Evolutionary conservation across 2,329 filamentous ascomycete genomes (phyloP).

Genomic region (Gaeumannomyces tritici): DNA sequence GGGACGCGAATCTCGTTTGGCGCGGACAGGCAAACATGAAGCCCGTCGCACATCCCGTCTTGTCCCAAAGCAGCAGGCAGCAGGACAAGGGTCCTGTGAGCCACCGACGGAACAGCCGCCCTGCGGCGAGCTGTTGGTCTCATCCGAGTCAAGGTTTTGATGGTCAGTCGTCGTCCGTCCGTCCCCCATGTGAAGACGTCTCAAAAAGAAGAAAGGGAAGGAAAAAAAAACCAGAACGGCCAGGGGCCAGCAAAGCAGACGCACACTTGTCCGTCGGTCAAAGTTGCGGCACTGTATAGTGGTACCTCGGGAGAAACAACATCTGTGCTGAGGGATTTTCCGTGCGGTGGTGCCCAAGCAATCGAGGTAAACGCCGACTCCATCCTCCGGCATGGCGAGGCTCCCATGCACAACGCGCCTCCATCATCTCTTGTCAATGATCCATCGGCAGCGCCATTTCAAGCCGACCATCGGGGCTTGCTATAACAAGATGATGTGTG

Average conservation of each 20-base stretch:
- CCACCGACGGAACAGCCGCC: background rate
- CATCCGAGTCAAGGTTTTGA: background rate
- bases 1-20: background rate
- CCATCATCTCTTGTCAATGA: background rate
- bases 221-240: background rate
- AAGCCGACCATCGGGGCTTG: background rate
- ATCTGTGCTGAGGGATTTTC: background rate
- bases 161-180: background rate
- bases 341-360: background rate
- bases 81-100: background rate
- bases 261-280: background rate
- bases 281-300: background rate
- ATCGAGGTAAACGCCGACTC: background rate
- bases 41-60: background rate
- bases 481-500: background rate
- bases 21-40: background rate
- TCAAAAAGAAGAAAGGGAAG: too few relatives aligned
- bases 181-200: background rate
- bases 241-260: background rate
- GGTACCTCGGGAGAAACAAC: too few relatives aligned
- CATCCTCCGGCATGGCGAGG: background rate
- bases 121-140: background rate
- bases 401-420: background rate
- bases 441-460: background rate
- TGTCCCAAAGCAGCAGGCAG: background rate